Evolutionary conservation across 225 moss, liverwort and hornwort species (phyloP), one percentile per base, ranked within the genome.

Genomic region (Marchantia paleacea): DNA sequence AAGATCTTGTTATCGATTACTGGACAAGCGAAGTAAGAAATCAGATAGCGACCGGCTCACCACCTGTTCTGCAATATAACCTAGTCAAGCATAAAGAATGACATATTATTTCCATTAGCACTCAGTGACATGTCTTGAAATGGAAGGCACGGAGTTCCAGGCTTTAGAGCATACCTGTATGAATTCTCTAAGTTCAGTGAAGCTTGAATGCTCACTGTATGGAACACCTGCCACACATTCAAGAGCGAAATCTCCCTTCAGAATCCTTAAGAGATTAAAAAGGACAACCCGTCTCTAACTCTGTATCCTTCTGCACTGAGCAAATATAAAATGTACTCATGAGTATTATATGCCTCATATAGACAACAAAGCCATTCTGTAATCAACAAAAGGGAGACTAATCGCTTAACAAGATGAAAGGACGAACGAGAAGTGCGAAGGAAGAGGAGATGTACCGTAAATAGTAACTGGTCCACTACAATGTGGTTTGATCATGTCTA

Each of bases 141-240:
- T 68, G 39, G 24, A 24, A 66, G 0, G 66, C 66, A 66, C 11
- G 26, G 66, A 18, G 2, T 62, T 63, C 24, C 13, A 77, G 25
- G 24, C 1, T 58, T 39, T 12, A 24, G 61, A 55, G 22, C 86
- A 74, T 26, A 89, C 89, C 89, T 86, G 91, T 31, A 93, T 92
- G 80, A 97, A 97, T 64, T 94, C 94, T 81, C 77, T 88, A 73
- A 94, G 92, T 86, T 92, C 96, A 1, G 89, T 83, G 86, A 81
- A 94, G 81, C 96, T 97, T 53, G 96, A 97, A 81, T 97, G 96
- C 82, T 97, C 94, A 84, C 94, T 97, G 82, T 94, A 97, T 62
- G 94, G 94, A 78, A 97, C 97, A 67, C 89, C 89, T 89, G 81
- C 19, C 24, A 80, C 31, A 50, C 9, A 15, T 16, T 24, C 52